Evolutionary conservation across 2,329 filamentous ascomycete genomes (phyloP).

Genomic region (Bimuria novae-zelandiae): DNA sequence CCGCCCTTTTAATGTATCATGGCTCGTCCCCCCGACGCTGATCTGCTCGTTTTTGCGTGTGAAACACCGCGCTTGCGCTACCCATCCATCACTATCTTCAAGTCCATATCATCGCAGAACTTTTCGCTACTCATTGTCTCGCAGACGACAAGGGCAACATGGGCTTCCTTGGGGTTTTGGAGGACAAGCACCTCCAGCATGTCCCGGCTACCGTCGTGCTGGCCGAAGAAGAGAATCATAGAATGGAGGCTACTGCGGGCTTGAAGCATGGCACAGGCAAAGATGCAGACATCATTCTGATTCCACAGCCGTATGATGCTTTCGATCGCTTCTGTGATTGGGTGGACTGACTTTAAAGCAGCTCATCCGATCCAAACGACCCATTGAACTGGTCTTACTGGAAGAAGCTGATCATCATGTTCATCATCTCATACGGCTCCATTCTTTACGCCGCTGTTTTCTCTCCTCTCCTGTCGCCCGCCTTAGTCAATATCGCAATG

Average conservation of each 20-base stretch:
- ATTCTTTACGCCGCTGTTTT: conserved; percentile 40
- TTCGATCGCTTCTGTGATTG: background rate
- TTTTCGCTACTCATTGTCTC: background rate
- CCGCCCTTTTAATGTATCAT: background rate
- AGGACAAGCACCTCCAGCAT: conserved; percentile 40
- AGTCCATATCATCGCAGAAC: no score
- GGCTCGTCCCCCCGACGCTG: background rate
- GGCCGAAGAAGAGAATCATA: conserved; percentile 27
- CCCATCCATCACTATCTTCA: background rate
- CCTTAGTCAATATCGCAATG: conserved; percentile 38
- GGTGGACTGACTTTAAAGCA: conserved; percentile 33
- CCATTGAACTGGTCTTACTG: conserved; percentile 40
- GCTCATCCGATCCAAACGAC: conserved; percentile 42
- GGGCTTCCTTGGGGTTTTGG: conserved; percentile 41
- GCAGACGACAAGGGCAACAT: conserved; percentile 18
- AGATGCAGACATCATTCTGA: conserved; percentile 38
- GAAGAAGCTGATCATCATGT: conserved; percentile 41
- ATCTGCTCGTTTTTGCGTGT: background rate
- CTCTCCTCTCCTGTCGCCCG: conserved; percentile 43
- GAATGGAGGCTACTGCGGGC: conserved; percentile 20
- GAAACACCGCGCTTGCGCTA: background rate
- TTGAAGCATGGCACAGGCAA: conserved; percentile 41
- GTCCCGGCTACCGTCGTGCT: conserved; percentile 42
- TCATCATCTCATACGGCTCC: conserved; percentile 39
- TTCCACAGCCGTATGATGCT: conserved; percentile 38